A percentile compares a stretch with the other conserved stretches of the same genome.
phyloP scores from a whole-genome alignment of 257 asterid genomes.

The Nemophila menziesii region DNA sequence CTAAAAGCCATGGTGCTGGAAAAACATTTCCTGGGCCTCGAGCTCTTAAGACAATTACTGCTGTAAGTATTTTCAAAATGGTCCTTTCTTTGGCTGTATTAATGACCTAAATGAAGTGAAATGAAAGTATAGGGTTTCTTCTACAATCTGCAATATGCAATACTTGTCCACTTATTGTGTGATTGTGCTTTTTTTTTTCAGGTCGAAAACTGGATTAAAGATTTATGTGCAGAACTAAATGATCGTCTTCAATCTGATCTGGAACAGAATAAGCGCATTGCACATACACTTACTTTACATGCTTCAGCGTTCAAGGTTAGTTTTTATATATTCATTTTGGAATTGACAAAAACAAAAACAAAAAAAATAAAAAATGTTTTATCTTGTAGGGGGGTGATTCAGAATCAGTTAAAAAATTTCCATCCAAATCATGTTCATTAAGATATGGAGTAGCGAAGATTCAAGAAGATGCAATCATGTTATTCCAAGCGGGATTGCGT shows the following conservation, averaged over 20 bases:
- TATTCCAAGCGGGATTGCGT: conserved; percentile 77
- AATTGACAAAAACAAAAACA: too few species aligned
- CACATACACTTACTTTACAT: conserved; percentile 75
- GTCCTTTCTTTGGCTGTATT: not conserved
- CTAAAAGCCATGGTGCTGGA: conserved; percentile 94
- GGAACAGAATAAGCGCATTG: conserved; percentile 86
- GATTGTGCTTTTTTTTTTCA: conserved; percentile 17
- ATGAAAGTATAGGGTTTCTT: not conserved
- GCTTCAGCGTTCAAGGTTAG: conserved; percentile 80
- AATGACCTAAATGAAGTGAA: not conserved
- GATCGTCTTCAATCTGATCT: conserved; percentile 85
- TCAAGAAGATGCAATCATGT: conserved; percentile 74
- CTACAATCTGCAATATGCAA: not conserved
- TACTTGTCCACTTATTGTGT: not conserved
- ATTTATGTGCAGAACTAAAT: conserved; percentile 75
- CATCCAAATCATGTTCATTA: conserved; percentile 82
- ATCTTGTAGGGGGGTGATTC: conserved; percentile 43
- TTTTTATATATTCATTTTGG: conserved; percentile 5
- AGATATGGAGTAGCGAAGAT: conserved; percentile 74
- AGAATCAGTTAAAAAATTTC: conserved; percentile 66
- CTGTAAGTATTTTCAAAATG: conserved; percentile 29
- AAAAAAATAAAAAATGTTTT: not conserved
- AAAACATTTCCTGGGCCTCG: conserved; percentile 87
- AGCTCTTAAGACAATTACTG: conserved; percentile 59
- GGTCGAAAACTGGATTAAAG: conserved; percentile 84